A percentile compares a stretch with the other conserved stretches of the same genome.
These are phyloP conservation scores for Apiotrichum montevideense DNA, from an alignment of 1,284 basidiomycete genomes.

Conservation along the genomic window DNA sequence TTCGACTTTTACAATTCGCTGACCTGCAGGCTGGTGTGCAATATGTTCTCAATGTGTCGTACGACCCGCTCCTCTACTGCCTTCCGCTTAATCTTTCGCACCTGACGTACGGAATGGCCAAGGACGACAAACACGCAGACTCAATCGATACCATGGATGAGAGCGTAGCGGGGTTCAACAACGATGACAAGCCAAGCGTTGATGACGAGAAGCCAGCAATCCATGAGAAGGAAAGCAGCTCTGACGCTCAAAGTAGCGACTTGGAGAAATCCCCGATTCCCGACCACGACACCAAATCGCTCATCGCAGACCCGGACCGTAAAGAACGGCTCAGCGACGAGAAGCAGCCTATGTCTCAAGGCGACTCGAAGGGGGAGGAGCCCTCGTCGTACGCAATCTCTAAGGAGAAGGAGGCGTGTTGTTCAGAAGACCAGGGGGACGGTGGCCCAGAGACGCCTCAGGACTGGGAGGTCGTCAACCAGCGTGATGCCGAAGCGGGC, in stretches of 20 bases:
- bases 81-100: conserved; percentile 74
- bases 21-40: conserved; percentile 53
- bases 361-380: too few species aligned
- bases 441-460: too few species aligned
- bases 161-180: background rate
- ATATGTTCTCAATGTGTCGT: conserved; percentile 59
- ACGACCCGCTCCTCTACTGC: conserved; percentile 52
- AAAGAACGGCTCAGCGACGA: too few species aligned
- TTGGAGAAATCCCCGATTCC: too few species aligned
- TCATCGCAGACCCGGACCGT: too few species aligned
- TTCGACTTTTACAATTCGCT: background rate
- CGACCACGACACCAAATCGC: too few species aligned
- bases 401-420: too few species aligned
- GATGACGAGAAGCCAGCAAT: conserved; percentile 20
- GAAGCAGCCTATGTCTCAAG: too few species aligned
- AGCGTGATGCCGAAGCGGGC: background rate
- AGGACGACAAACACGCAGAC: conserved; percentile 24
- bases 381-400: too few species aligned
- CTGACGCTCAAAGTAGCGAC: too few species aligned
- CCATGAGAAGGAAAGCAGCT: background rate
- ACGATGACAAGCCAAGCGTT: conserved; percentile 15
- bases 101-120: conserved; percentile 53
- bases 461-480: background rate
- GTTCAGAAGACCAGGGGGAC: too few species aligned
- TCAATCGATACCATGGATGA: background rate